These are phyloP conservation scores for Blastobotrys mokoenaii DNA, from an alignment of 805 yeast species.

Conservation along the genomic window DNA sequence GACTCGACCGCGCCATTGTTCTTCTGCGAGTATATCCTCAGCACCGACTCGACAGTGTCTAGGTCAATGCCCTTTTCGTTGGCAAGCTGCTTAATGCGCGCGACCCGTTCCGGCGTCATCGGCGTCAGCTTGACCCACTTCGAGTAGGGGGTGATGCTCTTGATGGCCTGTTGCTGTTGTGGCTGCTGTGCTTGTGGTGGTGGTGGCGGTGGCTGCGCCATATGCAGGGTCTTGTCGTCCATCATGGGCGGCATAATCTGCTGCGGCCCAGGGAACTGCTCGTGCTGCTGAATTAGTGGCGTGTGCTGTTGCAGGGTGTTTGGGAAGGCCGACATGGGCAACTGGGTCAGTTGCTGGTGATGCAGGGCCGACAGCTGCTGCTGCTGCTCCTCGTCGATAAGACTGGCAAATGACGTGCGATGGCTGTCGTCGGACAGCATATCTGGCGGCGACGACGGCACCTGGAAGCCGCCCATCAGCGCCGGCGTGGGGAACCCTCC, in stretches of 20 bases:
- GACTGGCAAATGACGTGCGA: not conserved
- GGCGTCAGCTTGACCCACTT: slow-evolving; percentile 24
- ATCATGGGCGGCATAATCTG: too few relatives aligned
- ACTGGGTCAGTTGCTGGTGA: not conserved
- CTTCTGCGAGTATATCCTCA: slow-evolving; percentile 18
- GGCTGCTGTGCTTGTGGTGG: not conserved
- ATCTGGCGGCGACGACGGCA: not conserved
- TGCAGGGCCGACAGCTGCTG: not conserved
- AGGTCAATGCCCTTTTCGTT: slow-evolving; percentile 21
- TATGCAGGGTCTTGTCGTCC: too few relatives aligned
- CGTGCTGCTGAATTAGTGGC: too few relatives aligned
- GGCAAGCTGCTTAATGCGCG: slow-evolving; percentile 21
- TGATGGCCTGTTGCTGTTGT: not conserved
- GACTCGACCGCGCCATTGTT: slow-evolving; percentile 14
- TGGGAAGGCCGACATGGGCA: too few relatives aligned
- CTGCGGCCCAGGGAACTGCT: too few relatives aligned
- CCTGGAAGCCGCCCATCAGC: not conserved
- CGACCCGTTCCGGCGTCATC: slow-evolving; percentile 20
- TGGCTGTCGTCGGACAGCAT: not conserved
- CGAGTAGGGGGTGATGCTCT: slow-evolving; percentile 8
- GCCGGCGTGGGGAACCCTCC: not conserved
- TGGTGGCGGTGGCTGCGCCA: not conserved
- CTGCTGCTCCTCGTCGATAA: not conserved
- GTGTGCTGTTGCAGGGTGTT: too few relatives aligned
- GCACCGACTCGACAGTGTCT: slow-evolving; percentile 21